Percentiles rank a stretch among this genome's conserved stretches.
Conservation (phyloP, 2,329 filamentous ascomycete species). For the Sodiomyces alkalinus region DNA sequence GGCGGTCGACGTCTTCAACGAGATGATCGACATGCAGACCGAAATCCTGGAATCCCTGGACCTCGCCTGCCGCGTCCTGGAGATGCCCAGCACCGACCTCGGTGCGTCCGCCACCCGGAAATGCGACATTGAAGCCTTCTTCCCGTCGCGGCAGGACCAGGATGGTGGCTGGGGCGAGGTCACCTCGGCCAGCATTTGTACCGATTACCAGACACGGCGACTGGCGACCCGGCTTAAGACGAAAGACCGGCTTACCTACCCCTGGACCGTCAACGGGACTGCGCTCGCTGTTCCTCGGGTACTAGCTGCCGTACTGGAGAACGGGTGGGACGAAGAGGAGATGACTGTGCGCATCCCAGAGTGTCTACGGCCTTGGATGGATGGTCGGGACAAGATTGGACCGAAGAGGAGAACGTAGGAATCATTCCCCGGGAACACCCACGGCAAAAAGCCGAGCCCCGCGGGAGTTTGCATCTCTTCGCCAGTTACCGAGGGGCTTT, state of each 20-base stretch:
- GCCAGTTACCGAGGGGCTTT: too few relatives aligned
- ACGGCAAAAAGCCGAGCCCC: too few relatives aligned
- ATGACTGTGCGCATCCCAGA: constrained; percentile 60
- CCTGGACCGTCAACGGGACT: constrained; percentile 87
- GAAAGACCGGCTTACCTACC: constrained; percentile 48
- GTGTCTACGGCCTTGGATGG: constrained; percentile 74
- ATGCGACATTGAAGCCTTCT: constrained; percentile 85
- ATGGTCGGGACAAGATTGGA: constrained; percentile 51
- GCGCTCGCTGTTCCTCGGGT: constrained; percentile 84
- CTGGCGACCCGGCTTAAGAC: constrained; percentile 59
- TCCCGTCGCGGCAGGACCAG: constrained; percentile 57
- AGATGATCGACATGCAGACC: constrained; percentile 76
- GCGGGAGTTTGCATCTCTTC: too few relatives aligned
- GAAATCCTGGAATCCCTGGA: constrained; percentile 66
- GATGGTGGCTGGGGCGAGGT: constrained; percentile 83
- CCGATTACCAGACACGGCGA: constrained; percentile 81
- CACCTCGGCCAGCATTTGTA: constrained; percentile 79
- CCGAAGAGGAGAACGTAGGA: too few relatives aligned
- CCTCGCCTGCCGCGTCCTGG: constrained; percentile 74
- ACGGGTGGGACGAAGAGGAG: constrained; percentile 64
- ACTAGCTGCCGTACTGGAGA: constrained; percentile 77
- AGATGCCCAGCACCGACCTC: constrained; percentile 82
- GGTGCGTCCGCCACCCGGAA: constrained; percentile 81
- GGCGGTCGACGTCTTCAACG: constrained; percentile 52
- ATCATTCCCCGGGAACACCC: too few relatives aligned